Base-by-base conservation (phyloP, 2,329 filamentous ascomycete species). In the Metarhizium album region DNA sequence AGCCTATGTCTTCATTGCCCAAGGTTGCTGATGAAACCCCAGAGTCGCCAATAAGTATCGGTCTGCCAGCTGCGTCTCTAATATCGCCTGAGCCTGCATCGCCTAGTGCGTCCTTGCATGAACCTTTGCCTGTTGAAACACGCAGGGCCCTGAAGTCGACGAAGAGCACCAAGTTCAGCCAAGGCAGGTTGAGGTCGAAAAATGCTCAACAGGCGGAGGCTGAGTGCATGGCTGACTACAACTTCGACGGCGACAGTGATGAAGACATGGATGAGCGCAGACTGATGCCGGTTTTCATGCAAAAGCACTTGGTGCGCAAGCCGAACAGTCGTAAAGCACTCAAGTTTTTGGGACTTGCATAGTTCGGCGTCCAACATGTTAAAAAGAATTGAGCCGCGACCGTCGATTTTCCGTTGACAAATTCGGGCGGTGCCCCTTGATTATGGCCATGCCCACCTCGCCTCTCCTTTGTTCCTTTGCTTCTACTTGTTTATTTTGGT, bases 311-410 rank as follows among this genome's bases (percentile, higher is more conserved):
- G 11, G 55, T 59, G 27, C 64, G 61, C 16, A 72, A 70, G 59
- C 69, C 66, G 2, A 73, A 70, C 51, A 75, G 67, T 47, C 67
- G 70, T 7, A 79, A 79, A 60, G 76, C 76, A 6, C 67, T 78
- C 48, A 78, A 75, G 60, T 78, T 76, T 59, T 65, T 79, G 1
- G 75, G 75, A 0, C 61, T 78, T 43, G 69, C 70, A 11, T 74
- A 57, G 58, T 40, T n/a, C 22, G n/a, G 22, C n/a, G 40, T 9
- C 13, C 18, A 3, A 4, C 13, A 24, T 23, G 14, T n/a, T 20
- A 14, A 22, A 3, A 13, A 11, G 40, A 23, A 18, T 8, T 14
- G 40, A 43, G 22, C 22, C 4, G 8, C 14, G 7, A 23, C 20
- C 14, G 6, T 43, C 11, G 11, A 8, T 3, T 9, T 14, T 14